Base-by-base conservation (phyloP, 257 asterid species). In the Solanum chaucha region DNA sequence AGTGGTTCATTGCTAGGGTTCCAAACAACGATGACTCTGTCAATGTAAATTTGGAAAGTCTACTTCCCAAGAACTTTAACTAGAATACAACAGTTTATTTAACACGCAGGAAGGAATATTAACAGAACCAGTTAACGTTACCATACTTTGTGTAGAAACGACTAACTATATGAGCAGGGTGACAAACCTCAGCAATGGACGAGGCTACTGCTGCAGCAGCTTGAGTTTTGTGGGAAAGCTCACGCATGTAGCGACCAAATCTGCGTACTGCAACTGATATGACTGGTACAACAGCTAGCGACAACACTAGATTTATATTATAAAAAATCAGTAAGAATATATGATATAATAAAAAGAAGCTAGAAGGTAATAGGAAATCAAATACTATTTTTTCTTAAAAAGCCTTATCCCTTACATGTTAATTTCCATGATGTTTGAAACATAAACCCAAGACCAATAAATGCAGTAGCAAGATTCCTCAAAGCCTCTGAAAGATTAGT, bases 191-290 rank as follows among this genome's bases (percentile, higher is more conserved):
- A 40, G 98, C 98, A 91, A 95, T 93, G 84, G 98, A 95, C 71
- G 97, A 90, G 75, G 98, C 97, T 82, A 93, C 92, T 40, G 98
- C 98, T 83, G 98, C 98, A 87, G 98, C 98, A 87, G 97, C 96
- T 89, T 95, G 98, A 86, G 96, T 93, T 88, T 92, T 91, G 92
- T 95, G 96, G 89, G 98, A 93, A 87, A 95, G 95, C 86, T 95
- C 98, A 44, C 94, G 93, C 87, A 94, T 89, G 87, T 91, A 95
- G 74, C 95, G 96, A 77, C 98, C 98, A 77, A 93, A 94, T 88
- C 89, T 91, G 80, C 95, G 97, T 35, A 94, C 96, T 67, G 90
- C 95, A 35, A 95, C 41, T 5, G 95, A 95, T 85, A 95, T 91
- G 65, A 91, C 88, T 10, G 98, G 98, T 85, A 95, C 98, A 89